A percentile compares a stretch with the other conserved stretches of the same genome.
Evolutionary conservation across 1,284 basidiomycete genomes (phyloP).

Genomic region (Ustilago xerochloae): DNA sequence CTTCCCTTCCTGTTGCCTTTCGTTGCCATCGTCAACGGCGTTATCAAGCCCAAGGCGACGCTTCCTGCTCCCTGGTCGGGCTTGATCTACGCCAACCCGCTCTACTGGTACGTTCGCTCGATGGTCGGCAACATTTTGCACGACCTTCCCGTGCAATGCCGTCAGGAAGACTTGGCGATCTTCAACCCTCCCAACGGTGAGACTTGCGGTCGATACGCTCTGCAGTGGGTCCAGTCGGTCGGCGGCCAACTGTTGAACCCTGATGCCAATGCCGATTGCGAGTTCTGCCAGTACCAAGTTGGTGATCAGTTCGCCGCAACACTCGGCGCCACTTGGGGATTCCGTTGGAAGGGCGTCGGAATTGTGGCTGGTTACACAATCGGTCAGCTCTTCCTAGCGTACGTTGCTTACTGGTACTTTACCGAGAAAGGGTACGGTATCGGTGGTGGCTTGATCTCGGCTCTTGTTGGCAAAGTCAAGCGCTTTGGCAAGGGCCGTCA

Average conservation of each 20-base stretch:
- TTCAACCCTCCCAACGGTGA: conserved; percentile 55
- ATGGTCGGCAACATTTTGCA: conserved; percentile 59
- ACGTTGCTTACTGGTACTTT: conserved; percentile 53
- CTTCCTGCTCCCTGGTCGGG: conserved; percentile 57
- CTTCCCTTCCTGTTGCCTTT: conserved; percentile 66
- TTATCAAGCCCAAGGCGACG: conserved; percentile 57
- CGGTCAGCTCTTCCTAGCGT: conserved; percentile 41
- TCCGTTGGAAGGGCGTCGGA: conserved; percentile 54
- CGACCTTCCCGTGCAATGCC: conserved; percentile 54
- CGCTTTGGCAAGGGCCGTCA: conserved; percentile 21
- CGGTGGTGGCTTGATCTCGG: conserved; percentile 25
- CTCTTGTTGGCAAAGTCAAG: conserved; percentile 15
- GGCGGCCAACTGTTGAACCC: conserved; percentile 51
- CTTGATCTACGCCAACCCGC: conserved; percentile 57
- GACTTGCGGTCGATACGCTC: conserved; percentile 52
- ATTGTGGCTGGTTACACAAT: conserved; percentile 51
- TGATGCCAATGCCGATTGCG: conserved; percentile 32
- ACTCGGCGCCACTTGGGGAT: conserved; percentile 45
- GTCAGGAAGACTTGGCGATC: conserved; percentile 44
- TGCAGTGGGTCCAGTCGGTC: conserved; percentile 41
- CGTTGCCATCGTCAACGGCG: conserved; percentile 68
- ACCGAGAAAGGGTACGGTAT: conserved; percentile 45
- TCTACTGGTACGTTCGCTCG: conserved; percentile 60
- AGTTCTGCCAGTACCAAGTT: conserved; percentile 48
- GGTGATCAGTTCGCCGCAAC: conserved; percentile 51